Conservation (phyloP, 768 basidiomycete genomes). For the Pulveroboletus sp. region DNA sequence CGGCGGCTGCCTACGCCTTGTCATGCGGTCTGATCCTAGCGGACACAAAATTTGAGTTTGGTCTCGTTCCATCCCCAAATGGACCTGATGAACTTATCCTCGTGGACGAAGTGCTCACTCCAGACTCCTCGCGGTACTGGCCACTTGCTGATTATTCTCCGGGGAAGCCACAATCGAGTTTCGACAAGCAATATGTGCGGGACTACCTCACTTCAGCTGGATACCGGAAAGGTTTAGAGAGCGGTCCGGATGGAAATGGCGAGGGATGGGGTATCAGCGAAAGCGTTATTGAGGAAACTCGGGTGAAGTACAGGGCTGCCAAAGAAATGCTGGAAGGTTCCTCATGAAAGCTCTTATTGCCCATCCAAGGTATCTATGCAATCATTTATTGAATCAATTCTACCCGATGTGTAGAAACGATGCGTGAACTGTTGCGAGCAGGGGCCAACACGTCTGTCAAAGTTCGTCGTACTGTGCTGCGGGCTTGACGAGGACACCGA, state of each 20-base stretch:
- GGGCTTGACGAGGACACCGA: constrained; percentile 62
- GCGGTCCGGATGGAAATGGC: constrained; percentile 60
- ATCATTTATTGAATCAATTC: neutral
- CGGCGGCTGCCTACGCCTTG: constrained; percentile 70
- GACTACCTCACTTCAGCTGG: constrained; percentile 80
- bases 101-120: constrained; percentile 95
- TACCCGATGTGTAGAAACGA: neutral
- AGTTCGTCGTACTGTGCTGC: constrained; percentile 67
- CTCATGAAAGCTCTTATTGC: constrained; percentile 9
- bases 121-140: constrained; percentile 98
- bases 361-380: constrained; percentile 2
- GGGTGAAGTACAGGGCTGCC: constrained; percentile 75
- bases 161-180: constrained; percentile 80
- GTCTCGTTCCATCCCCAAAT: constrained; percentile 51
- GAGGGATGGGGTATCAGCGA: constrained; percentile 79
- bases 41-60: constrained; percentile 99
- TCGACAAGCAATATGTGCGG: constrained; percentile 94
- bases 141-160: constrained; percentile 67
- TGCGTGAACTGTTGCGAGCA: neutral
- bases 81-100: constrained; percentile 61
- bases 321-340: constrained; percentile 50
- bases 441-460: constrained; percentile 41
- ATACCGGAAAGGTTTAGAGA: constrained; percentile 76
- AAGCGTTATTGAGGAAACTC: constrained; percentile 73
- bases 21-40: constrained; percentile 86